These are phyloP conservation scores for Coemansia sp. DNA, from an alignment of 192 early-diverging fungal species.

Conservation along the genomic window DNA sequence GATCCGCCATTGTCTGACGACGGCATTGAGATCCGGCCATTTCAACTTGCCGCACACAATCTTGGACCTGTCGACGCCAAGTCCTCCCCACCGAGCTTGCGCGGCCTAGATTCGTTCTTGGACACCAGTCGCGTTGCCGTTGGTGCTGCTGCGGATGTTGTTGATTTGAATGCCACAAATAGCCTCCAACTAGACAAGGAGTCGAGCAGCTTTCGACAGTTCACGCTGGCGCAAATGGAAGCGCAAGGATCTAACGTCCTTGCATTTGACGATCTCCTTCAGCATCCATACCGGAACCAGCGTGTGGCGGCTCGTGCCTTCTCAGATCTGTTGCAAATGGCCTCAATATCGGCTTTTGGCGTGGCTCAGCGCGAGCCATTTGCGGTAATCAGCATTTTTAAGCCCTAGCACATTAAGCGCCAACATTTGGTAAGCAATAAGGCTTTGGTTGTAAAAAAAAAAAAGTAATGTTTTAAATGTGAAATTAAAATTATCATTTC, in stretches of 20 bases:
- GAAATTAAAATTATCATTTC: too few species aligned
- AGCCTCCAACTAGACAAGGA: slow-evolving; percentile 9
- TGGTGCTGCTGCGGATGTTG: neutral
- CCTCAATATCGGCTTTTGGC: slow-evolving; percentile 20
- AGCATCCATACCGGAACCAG: slow-evolving; percentile 13
- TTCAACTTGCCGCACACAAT: slow-evolving; percentile 24
- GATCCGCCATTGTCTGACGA: slow-evolving; percentile 33
- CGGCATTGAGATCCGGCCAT: slow-evolving; percentile 29
- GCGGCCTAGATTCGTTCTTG: slow-evolving; percentile 37
- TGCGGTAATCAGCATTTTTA: slow-evolving; percentile 9
- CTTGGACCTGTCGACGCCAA: neutral
- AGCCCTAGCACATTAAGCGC: neutral
- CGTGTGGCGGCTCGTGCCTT: slow-evolving; percentile 43
- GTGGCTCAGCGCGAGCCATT: slow-evolving; percentile 12
- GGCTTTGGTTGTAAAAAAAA: neutral
- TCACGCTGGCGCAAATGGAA: slow-evolving; percentile 11
- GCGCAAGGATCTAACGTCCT: neutral
- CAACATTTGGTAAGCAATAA: too few species aligned
- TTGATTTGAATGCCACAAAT: neutral
- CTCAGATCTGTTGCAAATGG: slow-evolving; percentile 37
- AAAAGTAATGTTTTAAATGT: too few species aligned
- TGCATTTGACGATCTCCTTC: slow-evolving; percentile 19
- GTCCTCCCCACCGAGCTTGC: neutral
- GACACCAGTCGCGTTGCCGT: slow-evolving; percentile 4
- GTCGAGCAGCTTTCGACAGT: slow-evolving; percentile 22